Evolutionary conservation across 2,329 filamentous ascomycete genomes (phyloP).

Genomic region (Beauveria sp.): DNA sequence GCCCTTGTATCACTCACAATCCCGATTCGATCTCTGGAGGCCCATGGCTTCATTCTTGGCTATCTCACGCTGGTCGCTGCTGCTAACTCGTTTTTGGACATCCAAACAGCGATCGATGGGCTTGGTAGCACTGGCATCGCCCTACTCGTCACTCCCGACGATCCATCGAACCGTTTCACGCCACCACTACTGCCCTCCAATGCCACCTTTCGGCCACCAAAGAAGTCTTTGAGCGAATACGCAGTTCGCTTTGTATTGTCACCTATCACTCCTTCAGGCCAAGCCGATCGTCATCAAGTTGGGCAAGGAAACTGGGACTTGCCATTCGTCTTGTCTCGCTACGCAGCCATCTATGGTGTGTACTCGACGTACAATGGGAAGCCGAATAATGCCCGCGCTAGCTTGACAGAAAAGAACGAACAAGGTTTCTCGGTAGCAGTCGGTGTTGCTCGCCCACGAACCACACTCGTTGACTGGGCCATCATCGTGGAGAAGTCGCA

Average conservation of each 20-base stretch:
- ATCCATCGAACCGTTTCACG: constrained; percentile 58
- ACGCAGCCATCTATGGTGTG: constrained; percentile 54
- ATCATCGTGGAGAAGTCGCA: constrained; percentile 71
- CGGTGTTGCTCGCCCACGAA: constrained; percentile 68
- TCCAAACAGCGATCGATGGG: constrained; percentile 59
- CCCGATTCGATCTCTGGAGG: constrained; percentile 63
- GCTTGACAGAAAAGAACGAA: constrained; percentile 66
- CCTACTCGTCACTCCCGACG: constrained; percentile 61
- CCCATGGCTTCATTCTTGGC: constrained; percentile 58
- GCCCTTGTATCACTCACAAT: constrained; percentile 75
- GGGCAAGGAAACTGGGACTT: constrained; percentile 32
- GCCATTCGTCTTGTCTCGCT: constrained; percentile 53
- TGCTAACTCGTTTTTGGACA: constrained; percentile 53
- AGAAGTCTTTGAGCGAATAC: constrained; percentile 31
- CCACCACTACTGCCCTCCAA: constrained; percentile 38
- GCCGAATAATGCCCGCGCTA: constrained; percentile 60
- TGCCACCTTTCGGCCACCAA: constrained; percentile 32
- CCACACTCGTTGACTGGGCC: constrained; percentile 69
- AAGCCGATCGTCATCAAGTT: constrained; percentile 39
- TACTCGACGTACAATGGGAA: constrained; percentile 42
- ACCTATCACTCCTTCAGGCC: constrained; percentile 32
- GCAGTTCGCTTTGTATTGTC: constrained; percentile 55
- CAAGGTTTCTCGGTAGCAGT: constrained; percentile 62
- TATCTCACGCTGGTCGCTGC: constrained; percentile 78
- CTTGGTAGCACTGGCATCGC: constrained; percentile 62